These are phyloP conservation scores for Phytophthora megakarya DNA, from an alignment of 352 stramenopile species.

Conservation along the genomic window DNA sequence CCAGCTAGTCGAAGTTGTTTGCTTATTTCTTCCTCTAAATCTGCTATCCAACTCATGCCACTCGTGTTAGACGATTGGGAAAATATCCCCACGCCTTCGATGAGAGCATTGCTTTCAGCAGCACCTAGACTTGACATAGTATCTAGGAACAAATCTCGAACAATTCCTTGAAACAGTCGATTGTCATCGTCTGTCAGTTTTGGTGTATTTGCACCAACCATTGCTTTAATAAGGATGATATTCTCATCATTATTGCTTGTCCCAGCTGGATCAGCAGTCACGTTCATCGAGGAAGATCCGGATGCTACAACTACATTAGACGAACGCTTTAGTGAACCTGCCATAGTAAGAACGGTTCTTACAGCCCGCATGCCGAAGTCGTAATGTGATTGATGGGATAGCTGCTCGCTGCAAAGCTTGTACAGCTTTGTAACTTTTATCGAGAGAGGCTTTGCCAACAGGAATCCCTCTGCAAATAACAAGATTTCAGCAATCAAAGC, in stretches of 20 bases:
- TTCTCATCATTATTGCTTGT: constrained; percentile 46
- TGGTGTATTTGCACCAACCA: constrained; percentile 91
- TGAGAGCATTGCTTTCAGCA: constrained; percentile 19
- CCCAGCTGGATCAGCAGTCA: constrained; percentile 8
- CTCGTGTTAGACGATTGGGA: background rate
- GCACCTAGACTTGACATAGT: constrained; percentile 24
- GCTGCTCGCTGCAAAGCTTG: constrained; percentile 85
- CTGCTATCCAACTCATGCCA: constrained; percentile 37
- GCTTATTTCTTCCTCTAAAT: constrained; percentile 79
- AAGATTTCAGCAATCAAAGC: constrained; percentile 85
- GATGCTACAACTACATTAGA: background rate
- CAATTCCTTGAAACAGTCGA: constrained; percentile 87
- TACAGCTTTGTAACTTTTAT: constrained; percentile 81
- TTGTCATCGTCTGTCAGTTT: constrained; percentile 93
- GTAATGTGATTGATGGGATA: constrained; percentile 86
- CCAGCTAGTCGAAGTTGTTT: constrained; percentile 66
- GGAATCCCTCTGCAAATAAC: constrained; percentile 83
- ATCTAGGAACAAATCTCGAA: constrained; percentile 88
- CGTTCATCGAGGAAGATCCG: constrained; percentile 1
- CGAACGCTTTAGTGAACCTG: constrained; percentile 67
- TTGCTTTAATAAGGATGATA: constrained; percentile 92
- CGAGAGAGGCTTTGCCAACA: constrained; percentile 62
- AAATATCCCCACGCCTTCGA: constrained; percentile 28
- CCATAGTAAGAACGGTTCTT: constrained; percentile 81
- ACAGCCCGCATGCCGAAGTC: constrained; percentile 91